These are phyloP conservation scores for Carnegiea gigantea DNA, from an alignment of 179 eudicot genomes.

Conservation along the genomic window DNA sequence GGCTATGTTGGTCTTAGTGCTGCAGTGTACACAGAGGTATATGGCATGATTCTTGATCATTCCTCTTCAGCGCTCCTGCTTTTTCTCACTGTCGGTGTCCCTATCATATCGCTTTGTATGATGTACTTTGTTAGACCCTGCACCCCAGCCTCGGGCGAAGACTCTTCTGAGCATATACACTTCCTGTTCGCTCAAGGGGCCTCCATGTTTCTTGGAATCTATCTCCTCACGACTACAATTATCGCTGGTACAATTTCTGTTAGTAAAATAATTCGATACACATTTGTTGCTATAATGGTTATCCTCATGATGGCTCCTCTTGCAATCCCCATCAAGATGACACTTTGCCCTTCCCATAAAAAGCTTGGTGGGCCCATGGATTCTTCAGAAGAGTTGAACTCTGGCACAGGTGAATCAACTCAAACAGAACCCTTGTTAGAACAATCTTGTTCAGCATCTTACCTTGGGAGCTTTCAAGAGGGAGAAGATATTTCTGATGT, in stretches of 20 bases:
- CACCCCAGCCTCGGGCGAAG: conserved; percentile 69
- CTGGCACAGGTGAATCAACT: conserved; percentile 18
- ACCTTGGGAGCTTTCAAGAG: conserved; percentile 26
- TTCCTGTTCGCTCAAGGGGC: conserved; percentile 72
- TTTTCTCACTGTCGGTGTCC: conserved; percentile 62
- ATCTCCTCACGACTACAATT: conserved; percentile 59
- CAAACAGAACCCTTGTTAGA: conserved; percentile 31
- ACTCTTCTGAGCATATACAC: conserved; percentile 51
- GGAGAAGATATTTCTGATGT: conserved; percentile 30
- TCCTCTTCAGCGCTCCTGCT: conserved; percentile 57
- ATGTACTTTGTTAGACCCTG: conserved; percentile 77
- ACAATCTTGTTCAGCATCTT: conserved; percentile 22
- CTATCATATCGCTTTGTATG: conserved; percentile 48
- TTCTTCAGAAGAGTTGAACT: conserved; percentile 31
- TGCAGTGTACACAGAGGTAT: conserved; percentile 66
- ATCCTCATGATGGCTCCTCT: conserved; percentile 71
- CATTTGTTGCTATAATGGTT: conserved; percentile 53
- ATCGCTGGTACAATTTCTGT: conserved; percentile 43
- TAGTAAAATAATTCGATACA: conserved; percentile 42
- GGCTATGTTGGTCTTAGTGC: conserved; percentile 83
- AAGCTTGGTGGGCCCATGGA: conserved; percentile 19
- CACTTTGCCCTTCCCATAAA: conserved; percentile 50
- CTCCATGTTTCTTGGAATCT: conserved; percentile 55
- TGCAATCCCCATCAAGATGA: conserved; percentile 83
- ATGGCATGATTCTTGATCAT: conserved; percentile 44